These are phyloP conservation scores for Kwoniella dejecticola DNA, from an alignment of 768 basidiomycete genomes.

Conservation along the genomic window DNA sequence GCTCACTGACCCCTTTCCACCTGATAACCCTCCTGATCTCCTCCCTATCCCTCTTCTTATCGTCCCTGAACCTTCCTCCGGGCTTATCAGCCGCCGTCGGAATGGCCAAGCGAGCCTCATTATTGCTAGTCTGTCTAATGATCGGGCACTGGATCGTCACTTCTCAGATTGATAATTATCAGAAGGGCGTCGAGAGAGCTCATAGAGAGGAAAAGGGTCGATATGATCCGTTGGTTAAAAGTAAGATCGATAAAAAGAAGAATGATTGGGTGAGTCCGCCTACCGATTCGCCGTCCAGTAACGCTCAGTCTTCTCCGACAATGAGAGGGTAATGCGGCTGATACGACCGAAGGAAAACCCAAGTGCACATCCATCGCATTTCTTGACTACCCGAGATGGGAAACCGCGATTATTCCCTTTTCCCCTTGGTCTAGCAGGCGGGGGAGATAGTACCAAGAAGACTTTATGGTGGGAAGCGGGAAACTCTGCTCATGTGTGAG, in stretches of 20 bases:
- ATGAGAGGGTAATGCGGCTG: too few relatives aligned
- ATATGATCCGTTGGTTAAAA: conserved; percentile 19
- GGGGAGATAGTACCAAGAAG: conserved; percentile 14
- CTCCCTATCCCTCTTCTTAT: conserved; percentile 25
- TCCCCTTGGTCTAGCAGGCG: conserved; percentile 44
- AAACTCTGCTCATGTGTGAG: conserved; percentile 47
- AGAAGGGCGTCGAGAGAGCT: conserved; percentile 9
- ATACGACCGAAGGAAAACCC: conserved; percentile 24
- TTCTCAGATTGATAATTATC: conserved; percentile 18
- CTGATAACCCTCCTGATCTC: conserved; percentile 32
- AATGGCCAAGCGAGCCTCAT: conserved; percentile 31
- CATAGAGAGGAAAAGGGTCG: conserved; percentile 6
- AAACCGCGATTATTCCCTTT: conserved; percentile 51
- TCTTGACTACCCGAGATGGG: conserved; percentile 44
- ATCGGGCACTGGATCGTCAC: conserved; percentile 27
- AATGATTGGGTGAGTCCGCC: conserved; percentile 44
- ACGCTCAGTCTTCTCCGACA: too few relatives aligned
- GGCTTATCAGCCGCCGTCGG: conserved; percentile 9
- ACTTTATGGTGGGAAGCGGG: conserved; percentile 52
- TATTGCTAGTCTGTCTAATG: conserved; percentile 32
- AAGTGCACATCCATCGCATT: conserved; percentile 41
- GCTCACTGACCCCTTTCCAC: conserved; percentile 42
- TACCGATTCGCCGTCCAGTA: too few relatives aligned
- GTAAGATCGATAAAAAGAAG: conserved; percentile 18
- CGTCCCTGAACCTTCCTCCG: conserved; percentile 33